These are phyloP conservation scores for Cercospora sp. DNA, from an alignment of 2,329 filamentous ascomycete genomes.

Conservation along the genomic window DNA sequence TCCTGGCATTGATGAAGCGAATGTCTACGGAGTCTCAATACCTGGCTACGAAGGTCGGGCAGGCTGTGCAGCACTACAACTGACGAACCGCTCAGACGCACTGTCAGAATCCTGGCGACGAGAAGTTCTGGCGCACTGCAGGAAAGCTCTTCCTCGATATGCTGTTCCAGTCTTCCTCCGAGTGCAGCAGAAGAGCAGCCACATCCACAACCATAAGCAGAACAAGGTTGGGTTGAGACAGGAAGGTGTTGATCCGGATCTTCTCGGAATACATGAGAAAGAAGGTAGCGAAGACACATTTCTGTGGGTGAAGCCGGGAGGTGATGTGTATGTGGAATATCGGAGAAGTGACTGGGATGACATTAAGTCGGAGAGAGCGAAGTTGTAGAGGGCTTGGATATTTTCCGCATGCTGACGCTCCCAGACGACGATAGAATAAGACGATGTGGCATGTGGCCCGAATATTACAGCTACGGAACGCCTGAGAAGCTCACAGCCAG, in stretches of 20 bases:
- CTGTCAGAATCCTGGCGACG: constrained; percentile 52
- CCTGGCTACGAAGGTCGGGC: constrained; percentile 55
- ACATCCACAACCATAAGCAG: constrained; percentile 76
- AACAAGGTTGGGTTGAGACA: constrained; percentile 70
- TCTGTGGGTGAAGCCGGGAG: constrained; percentile 51
- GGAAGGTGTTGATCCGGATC: constrained; percentile 64
- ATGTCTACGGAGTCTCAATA: constrained; percentile 50
- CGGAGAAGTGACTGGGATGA: constrained; percentile 59
- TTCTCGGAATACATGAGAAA: constrained; percentile 47
- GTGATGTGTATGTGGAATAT: constrained; percentile 59
- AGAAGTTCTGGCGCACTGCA: constrained; percentile 58
- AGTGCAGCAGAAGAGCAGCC: constrained; percentile 55
- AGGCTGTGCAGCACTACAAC: constrained; percentile 56
- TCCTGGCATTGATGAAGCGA: constrained; percentile 46
- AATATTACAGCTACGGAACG: not conserved
- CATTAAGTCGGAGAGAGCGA: constrained; percentile 43
- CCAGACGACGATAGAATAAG: not conserved
- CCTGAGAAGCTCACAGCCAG: not conserved
- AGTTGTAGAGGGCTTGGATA: constrained; percentile 21
- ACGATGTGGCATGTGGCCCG: not conserved
- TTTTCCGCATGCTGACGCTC: not conserved
- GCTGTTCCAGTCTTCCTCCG: constrained; percentile 73
- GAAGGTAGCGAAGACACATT: constrained; percentile 48
- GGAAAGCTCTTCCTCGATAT: constrained; percentile 66
- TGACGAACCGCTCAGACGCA: constrained; percentile 52